Conservation (phyloP, 192 early-diverging fungal genomes). For the Powellomyces hirtus region DNA sequence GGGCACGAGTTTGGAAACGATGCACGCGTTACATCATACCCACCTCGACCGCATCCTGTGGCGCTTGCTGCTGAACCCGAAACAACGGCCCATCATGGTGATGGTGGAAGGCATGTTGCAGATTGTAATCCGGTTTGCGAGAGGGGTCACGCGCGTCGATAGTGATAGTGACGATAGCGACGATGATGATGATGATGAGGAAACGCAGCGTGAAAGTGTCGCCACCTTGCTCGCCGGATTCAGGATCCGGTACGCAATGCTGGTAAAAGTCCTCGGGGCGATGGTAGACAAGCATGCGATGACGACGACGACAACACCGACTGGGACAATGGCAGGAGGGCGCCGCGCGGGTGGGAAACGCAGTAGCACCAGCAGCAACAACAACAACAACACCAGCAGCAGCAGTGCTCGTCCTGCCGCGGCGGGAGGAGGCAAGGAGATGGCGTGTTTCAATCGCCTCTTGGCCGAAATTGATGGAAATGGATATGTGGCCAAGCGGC, state of each 20-base stretch:
- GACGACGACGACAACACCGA: not conserved
- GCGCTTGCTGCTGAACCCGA: not conserved
- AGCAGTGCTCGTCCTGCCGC: not conserved
- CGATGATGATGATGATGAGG: not conserved
- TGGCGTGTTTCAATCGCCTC: not conserved
- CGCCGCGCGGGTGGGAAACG: not conserved
- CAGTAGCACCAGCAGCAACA: no score
- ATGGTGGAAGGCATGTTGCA: conserved; percentile 27
- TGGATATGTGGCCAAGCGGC: conserved; percentile 2
- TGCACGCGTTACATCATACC: conserved; percentile 1
- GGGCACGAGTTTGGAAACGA: not conserved
- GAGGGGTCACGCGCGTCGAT: not conserved
- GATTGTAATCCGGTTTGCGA: not conserved
- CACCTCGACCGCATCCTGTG: conserved; percentile 13
- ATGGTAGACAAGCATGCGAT: conserved; percentile 7
- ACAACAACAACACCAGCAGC: no score
- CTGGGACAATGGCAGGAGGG: not conserved
- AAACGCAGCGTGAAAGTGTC: not conserved
- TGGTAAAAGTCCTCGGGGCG: conserved; percentile 14
- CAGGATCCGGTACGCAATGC: conserved; percentile 6
- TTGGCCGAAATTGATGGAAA: conserved; percentile 13
- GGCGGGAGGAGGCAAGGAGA: not conserved
- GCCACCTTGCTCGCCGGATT: not conserved
- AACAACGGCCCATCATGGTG: conserved; percentile 18
- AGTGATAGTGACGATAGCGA: not conserved